Base-by-base conservation (phyloP, 2,329 filamentous ascomycete genomes). In the Paecilomyces sp. region DNA sequence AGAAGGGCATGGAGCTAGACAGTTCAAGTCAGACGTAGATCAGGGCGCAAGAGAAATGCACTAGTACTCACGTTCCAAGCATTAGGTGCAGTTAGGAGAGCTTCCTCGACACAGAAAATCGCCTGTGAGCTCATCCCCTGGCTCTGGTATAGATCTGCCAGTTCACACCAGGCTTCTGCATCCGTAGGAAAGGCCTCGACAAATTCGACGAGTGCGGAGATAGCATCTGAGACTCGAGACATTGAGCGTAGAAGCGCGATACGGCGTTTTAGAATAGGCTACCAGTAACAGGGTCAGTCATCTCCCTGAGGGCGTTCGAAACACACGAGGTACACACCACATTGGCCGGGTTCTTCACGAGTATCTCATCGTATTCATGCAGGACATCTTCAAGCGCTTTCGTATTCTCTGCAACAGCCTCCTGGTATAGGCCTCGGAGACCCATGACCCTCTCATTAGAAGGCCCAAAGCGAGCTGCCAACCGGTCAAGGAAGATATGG, bases 121-220 rank as follows among this genome's bases (percentile, higher is more conserved):
- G 92, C 90, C 74, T 97, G 93, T 13, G 87, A 78, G 70, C 89
- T 91, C 67, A 93, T 77, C 0, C 89, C 91, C 70, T 93, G 89
- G 22, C 82, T 82, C 31, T 92, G 81, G 75, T 99, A 97, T 62
- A 97, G 77, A 71, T 96, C 91, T 57, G 90, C 86, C 66, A 97
- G 81, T 77, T 99, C 94, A 57, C 91, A 85, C 94, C 94, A 99
- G 9, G 90, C 88, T 78, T 99, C 94, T 5, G 88, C 87, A 77
- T 99, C 94, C 1, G 90, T 96, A 1, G 94, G 92, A 58, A 88
- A 89, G 62, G 88, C 87, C 70, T 95, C 89, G 54, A 99, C 79
- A 30, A 97, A 81, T 59, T 87, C 82, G 62, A 87, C 86, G 60
- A 97, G 77, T 30, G 88, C 86, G 33, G 85, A 78, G 53, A 92